These are phyloP conservation scores for Fusarium chlamydosporum DNA, from an alignment of 2,329 filamentous ascomycete species.

Conservation along the genomic window DNA sequence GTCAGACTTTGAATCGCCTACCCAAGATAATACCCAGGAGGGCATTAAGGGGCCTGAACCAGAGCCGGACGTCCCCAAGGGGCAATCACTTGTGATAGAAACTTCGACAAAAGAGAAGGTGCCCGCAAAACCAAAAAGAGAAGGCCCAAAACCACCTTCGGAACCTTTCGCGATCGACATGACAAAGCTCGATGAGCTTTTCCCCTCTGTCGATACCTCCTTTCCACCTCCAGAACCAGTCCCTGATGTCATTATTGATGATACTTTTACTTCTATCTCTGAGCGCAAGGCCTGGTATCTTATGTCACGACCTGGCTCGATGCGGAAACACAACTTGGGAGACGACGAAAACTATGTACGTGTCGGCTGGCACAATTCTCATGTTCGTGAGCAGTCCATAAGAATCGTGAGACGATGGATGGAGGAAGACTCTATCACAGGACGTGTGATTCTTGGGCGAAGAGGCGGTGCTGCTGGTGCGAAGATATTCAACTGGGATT, in stretches of 20 bases:
- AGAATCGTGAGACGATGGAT: conserved; percentile 75
- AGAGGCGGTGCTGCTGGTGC: conserved; percentile 59
- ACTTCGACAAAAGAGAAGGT: conserved; percentile 1
- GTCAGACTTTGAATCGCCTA: conserved; percentile 42
- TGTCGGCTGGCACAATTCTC: conserved; percentile 70
- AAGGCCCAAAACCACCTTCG: conserved; percentile 19
- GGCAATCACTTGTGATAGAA: conserved; percentile 1
- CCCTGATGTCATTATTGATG: conserved; percentile 63
- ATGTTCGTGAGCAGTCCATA: conserved; percentile 67
- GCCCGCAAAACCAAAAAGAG: not conserved
- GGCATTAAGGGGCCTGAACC: not conserved
- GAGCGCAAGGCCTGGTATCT: conserved; percentile 77
- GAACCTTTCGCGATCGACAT: conserved; percentile 54
- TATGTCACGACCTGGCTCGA: conserved; percentile 71
- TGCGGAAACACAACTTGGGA: conserved; percentile 68
- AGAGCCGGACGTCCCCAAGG: not conserved
- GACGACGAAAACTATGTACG: conserved; percentile 72
- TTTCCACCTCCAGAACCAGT: conserved; percentile 55
- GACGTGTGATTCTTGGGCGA: conserved; percentile 60
- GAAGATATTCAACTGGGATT: conserved; percentile 74
- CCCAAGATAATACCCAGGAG: conserved; percentile 17
- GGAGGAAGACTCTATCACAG: conserved; percentile 72
- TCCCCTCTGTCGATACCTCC: conserved; percentile 46
- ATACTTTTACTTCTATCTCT: conserved; percentile 68
- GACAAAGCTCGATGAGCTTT: conserved; percentile 54